Evolutionary conservation across 345 rosid genomes (phyloP).

Genomic region (Boechera stricta): DNA sequence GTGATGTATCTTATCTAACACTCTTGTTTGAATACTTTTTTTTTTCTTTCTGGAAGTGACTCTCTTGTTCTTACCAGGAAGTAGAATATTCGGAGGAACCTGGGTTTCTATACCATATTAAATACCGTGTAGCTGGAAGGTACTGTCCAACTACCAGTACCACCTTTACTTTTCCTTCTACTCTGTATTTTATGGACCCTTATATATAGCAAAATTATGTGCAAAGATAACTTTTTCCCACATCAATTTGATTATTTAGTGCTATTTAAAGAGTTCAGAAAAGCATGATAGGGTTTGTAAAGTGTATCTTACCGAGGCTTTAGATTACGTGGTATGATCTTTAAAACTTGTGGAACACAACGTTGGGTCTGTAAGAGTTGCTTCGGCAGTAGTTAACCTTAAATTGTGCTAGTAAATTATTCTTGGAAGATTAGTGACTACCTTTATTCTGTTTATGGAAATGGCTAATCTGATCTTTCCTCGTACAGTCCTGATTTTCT

Average conservation of each 20-base stretch:
- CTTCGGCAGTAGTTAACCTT: slow-evolving; percentile 20
- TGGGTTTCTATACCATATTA: slow-evolving; percentile 81
- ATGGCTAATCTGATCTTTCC: slow-evolving; percentile 39
- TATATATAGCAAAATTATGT: not conserved
- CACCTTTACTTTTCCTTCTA: slow-evolving; percentile 4
- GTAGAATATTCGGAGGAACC: slow-evolving; percentile 98
- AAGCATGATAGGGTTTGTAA: slow-evolving; percentile 11
- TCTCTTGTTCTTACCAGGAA: slow-evolving; percentile 60
- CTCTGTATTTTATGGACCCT: slow-evolving; percentile 4
- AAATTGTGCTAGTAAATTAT: not conserved
- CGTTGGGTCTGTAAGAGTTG: slow-evolving; percentile 14
- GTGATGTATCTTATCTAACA: slow-evolving; percentile 48
- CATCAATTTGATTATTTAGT: not conserved
- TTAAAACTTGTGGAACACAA: slow-evolving; percentile 20
- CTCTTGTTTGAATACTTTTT: slow-evolving; percentile 19
- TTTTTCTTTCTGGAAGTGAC: slow-evolving; percentile 32
- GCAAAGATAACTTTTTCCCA: not conserved
- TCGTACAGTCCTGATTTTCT: slow-evolving; percentile 76
- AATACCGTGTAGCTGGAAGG: slow-evolving; percentile 98
- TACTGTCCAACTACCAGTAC: slow-evolving; percentile 43
- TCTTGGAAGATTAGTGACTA: slow-evolving; percentile 15
- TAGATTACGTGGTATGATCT: slow-evolving; percentile 22
- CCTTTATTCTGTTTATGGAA: slow-evolving; percentile 17
- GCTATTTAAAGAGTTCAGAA: not conserved
- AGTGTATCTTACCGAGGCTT: not conserved